Percentiles rank a stretch among this genome's conserved stretches.
Conservation (phyloP, 1,284 basidiomycete genomes). For the Ustilago hordei region DNA sequence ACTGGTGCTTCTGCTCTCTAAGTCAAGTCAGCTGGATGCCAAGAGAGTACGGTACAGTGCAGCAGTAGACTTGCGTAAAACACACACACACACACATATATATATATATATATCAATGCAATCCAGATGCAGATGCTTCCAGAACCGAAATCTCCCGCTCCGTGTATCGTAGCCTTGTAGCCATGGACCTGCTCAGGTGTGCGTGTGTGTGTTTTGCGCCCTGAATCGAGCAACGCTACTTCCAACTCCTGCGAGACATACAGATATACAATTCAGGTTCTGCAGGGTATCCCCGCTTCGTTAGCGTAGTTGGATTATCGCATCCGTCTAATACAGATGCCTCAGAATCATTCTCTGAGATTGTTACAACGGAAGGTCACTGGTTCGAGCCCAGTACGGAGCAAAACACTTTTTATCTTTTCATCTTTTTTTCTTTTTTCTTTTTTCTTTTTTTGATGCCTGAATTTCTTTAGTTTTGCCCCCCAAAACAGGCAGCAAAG, state of each 20-base stretch:
- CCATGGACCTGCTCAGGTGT: too few species aligned
- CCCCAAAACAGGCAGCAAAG: too few species aligned
- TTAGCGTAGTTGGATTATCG: constrained; percentile 56
- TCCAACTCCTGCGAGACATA: neutral
- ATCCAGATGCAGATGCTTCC: constrained; percentile 3
- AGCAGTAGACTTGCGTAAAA: constrained; percentile 1
- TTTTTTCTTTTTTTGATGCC: neutral
- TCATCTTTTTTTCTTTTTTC: neutral
- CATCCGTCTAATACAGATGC: constrained; percentile 52
- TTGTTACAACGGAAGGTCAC: constrained; percentile 50
- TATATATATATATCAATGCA: constrained; percentile 10
- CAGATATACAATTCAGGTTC: neutral
- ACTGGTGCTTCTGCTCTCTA: constrained; percentile 77
- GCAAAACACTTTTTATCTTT: constrained; percentile 4
- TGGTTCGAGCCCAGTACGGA: constrained; percentile 57
- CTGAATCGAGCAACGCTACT: too few species aligned
- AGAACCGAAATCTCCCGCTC: neutral
- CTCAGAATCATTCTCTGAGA: constrained; percentile 25
- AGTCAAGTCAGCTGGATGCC: neutral
- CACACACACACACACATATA: neutral
- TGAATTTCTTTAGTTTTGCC: too few species aligned
- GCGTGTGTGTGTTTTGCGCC: too few species aligned
- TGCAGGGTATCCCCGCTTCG: constrained; percentile 20
- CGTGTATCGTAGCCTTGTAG: too few species aligned
- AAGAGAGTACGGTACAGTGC: neutral